Conservation (phyloP, 73 alveolate species). For the Effrenium voratum region DNA sequence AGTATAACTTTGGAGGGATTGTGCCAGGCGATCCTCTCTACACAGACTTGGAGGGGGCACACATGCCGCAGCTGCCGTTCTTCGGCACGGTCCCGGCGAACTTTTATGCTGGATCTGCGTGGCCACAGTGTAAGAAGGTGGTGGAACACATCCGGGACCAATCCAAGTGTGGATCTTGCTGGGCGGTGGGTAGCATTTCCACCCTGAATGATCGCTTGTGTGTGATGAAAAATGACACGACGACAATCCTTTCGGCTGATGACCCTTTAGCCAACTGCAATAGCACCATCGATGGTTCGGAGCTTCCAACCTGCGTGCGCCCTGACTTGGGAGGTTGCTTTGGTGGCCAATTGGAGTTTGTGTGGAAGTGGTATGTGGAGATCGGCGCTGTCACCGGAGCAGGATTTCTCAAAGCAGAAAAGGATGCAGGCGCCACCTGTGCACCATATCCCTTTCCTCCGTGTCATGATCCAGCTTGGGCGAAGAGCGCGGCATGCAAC, state of each 20-base stretch:
- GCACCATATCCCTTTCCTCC: conserved; percentile 56
- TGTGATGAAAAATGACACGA: neutral
- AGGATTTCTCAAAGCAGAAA: neutral
- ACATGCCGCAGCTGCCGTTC: neutral
- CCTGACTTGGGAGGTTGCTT: conserved; percentile 14
- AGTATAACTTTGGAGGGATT: conserved; percentile 47
- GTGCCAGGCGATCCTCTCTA: conserved; percentile 28
- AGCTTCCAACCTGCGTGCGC: conserved; percentile 32
- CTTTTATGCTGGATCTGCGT: conserved; percentile 1
- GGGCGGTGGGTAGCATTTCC: conserved; percentile 54
- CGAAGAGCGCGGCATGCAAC: neutral
- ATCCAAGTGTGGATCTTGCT: conserved; percentile 15
- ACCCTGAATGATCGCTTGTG: conserved; percentile 36
- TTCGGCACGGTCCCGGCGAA: neutral
- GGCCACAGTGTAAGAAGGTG: conserved; percentile 45
- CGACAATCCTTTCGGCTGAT: conserved; percentile 30
- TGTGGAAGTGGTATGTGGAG: conserved; percentile 21
- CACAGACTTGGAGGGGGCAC: conserved; percentile 22
- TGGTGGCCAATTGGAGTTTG: conserved; percentile 53
- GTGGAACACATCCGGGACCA: conserved; percentile 39
- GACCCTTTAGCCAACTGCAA: conserved; percentile 46
- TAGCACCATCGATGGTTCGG: conserved; percentile 16
- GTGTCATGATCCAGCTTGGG: neutral
- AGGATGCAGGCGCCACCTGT: neutral
- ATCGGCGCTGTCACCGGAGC: conserved; percentile 30